These are phyloP conservation scores for Aechmea fasciata DNA, from an alignment of 176 grass and related monocot genomes.

Conservation along the genomic window DNA sequence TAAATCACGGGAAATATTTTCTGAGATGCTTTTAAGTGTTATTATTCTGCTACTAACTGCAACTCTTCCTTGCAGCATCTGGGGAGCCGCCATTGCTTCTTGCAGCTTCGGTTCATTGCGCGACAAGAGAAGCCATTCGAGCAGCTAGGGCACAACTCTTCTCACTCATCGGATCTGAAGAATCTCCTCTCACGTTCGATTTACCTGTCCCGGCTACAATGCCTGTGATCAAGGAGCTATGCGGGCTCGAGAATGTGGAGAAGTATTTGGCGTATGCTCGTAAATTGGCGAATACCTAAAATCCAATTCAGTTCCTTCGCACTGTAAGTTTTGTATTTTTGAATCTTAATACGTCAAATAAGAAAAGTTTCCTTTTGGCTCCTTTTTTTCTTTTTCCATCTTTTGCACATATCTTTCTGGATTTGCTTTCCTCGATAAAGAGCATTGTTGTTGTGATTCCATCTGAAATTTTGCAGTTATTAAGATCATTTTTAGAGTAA, in stretches of 20 bases:
- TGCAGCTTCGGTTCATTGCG: slow-evolving; percentile 70
- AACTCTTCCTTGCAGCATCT: slow-evolving; percentile 45
- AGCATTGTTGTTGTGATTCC: background rate
- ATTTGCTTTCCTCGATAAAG: no score
- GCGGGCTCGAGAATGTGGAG: slow-evolving; percentile 68
- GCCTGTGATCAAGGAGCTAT: slow-evolving; percentile 68
- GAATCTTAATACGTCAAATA: no score
- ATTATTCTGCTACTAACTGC: slow-evolving; percentile 3
- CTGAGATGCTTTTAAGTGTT: background rate
- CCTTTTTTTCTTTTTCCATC: no score
- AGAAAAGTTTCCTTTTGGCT: no score
- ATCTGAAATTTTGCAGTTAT: background rate
- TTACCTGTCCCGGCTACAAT: slow-evolving; percentile 63
- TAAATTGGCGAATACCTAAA: background rate
- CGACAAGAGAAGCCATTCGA: slow-evolving; percentile 53
- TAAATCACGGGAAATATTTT: background rate
- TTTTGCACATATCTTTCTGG: no score
- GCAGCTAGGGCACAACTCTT: slow-evolving; percentile 37
- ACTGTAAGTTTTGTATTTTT: no score
- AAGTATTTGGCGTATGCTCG: slow-evolving; percentile 40
- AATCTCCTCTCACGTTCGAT: slow-evolving; percentile 33
- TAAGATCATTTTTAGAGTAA: background rate
- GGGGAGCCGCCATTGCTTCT: slow-evolving; percentile 87
- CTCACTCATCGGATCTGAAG: slow-evolving; percentile 11
- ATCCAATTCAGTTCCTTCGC: no score